Evolutionary conservation across 164 flowering plant species (phyloP), one percentile per base, ranked within the genome.

Genomic region (Tetrastigma voinierianum): DNA sequence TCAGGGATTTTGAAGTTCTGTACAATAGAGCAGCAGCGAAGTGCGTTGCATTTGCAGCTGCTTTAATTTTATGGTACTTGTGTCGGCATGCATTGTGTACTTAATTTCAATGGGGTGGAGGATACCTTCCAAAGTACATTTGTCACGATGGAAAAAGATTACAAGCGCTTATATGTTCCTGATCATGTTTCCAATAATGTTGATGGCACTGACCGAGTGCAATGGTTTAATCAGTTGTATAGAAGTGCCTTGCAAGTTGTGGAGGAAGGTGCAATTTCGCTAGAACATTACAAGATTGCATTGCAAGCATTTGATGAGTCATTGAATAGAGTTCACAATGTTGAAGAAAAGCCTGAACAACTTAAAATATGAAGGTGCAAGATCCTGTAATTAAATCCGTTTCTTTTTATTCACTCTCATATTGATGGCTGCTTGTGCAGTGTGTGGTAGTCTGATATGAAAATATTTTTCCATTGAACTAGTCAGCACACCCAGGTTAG

Each of bases 281-380:
- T n/a, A 13, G 83, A 78, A 14, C 86, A 80, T 70, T 82, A 77
- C 64, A 69, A 72, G 44, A 75, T 57, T 19, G 78, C 87, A 1
- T 57, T 84, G 72, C 73, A 82, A 59, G 78, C 83, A 9, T 71
- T 84, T 61, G 84, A 83, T 10, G 87, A 83, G 72, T 77, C 83
- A 10, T 32, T 87, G 64, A 72, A 71, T 56, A 78, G 80, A 70
- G 81, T 84, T 70, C 86, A 77, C 59, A 67, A 63, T 19, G 75
- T 72, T 59, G 84, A 84, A 65, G 77, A 72, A 16, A 82, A 74
- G 53, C 71, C 54, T 53, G 73, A 60, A n/a, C 65, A 68, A 51
- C 6, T 49, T 53, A 68, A 46, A 16, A 20, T 61, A 21, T 54
- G 14, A 47, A 32, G 48, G 57, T 63, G 25, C 15, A 59, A 57